phyloP scores from a whole-genome alignment of 768 basidiomycete genomes.

The Rhodotorula diobovata region DNA sequence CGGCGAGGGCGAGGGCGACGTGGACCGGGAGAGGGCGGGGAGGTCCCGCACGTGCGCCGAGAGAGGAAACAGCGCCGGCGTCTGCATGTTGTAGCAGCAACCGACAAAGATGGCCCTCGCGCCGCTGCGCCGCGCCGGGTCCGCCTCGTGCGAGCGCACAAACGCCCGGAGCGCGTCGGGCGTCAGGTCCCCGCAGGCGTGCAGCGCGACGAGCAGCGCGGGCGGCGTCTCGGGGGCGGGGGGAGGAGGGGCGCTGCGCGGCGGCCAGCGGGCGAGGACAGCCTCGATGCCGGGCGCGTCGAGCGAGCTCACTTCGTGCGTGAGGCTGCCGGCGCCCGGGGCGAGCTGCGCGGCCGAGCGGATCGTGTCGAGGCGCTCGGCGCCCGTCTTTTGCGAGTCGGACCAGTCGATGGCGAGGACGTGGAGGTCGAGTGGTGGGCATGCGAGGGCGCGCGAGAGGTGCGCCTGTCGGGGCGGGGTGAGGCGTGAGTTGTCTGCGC shows the following conservation, averaged over 20 bases:
- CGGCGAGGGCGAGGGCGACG: neutral
- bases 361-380: conserved; percentile 25
- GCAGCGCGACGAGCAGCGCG: conserved; percentile 26
- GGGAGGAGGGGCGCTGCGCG: neutral
- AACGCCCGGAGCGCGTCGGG: conserved; percentile 26
- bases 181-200: conserved; percentile 36
- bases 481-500: no score
- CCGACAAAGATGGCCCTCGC: conserved; percentile 26
- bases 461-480: conserved; percentile 11
- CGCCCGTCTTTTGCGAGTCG: conserved; percentile 21
- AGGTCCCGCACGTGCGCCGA: neutral
- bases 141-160: neutral
- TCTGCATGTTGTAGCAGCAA: conserved; percentile 37
- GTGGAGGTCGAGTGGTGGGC: conserved; percentile 24
- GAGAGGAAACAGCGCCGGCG: conserved; percentile 6
- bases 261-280: conserved; percentile 17
- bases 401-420: conserved; percentile 38
- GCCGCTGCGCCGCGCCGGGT: neutral
- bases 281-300: conserved; percentile 7
- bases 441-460: conserved; percentile 32
- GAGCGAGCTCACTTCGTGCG: conserved; percentile 26
- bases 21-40: neutral
- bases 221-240: neutral
- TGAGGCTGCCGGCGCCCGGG: conserved; percentile 14
- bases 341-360: neutral